Evolutionary conservation across 2,329 filamentous ascomycete species (phyloP).

Genomic region (Epichloe elymi): DNA sequence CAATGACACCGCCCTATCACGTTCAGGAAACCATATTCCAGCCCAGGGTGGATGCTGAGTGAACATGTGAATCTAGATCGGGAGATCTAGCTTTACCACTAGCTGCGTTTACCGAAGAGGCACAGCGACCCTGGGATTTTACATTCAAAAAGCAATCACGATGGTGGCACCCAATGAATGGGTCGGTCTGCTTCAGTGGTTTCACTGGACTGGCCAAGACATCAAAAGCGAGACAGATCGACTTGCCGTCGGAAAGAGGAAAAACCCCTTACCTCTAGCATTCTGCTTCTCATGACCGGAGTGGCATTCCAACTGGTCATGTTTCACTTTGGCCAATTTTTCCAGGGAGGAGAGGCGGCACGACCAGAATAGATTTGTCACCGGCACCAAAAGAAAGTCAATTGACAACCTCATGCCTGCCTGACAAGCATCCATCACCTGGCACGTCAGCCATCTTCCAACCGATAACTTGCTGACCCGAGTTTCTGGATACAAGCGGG

Average conservation of each 20-base stretch:
- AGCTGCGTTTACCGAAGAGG: too few relatives aligned
- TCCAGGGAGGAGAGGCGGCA: not conserved
- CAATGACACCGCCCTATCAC: too few relatives aligned
- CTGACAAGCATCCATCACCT: not conserved
- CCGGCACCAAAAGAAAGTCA: not conserved
- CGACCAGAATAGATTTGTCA: conserved; percentile 1
- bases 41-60: too few relatives aligned
- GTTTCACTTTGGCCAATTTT: not conserved
- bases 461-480: not conserved
- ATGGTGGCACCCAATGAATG: too few relatives aligned
- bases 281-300: not conserved
- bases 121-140: too few relatives aligned
- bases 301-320: not conserved
- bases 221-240: not conserved
- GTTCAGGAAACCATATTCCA: too few relatives aligned
- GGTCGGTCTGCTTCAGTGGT: too few relatives aligned
- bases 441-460: not conserved
- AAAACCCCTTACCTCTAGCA: too few relatives aligned
- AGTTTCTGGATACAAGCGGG: not conserved
- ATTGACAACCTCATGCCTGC: not conserved
- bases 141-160: too few relatives aligned
- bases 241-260: not conserved
- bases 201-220: not conserved
- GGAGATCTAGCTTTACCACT: too few relatives aligned
- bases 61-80: too few relatives aligned